Evolutionary conservation across 2,329 filamentous ascomycete species (phyloP).

Genomic region (Fusarium duplospermum): DNA sequence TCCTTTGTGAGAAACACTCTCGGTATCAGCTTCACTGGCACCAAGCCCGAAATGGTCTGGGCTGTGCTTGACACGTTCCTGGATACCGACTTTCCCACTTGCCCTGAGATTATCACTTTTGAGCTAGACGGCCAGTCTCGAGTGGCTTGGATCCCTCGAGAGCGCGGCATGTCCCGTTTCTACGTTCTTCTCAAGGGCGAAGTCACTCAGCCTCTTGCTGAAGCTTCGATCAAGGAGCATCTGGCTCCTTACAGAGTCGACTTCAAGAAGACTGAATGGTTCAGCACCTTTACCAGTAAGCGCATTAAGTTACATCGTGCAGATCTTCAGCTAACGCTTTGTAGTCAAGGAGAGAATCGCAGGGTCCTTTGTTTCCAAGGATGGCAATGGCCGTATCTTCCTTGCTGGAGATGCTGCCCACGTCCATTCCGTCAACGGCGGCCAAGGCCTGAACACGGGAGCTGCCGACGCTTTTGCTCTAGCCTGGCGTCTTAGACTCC

Average conservation of each 20-base stretch:
- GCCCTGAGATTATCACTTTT: conserved; percentile 61
- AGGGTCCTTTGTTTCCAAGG: conserved; percentile 52
- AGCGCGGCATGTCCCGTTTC: conserved; percentile 59
- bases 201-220: conserved; percentile 53
- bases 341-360: conserved; percentile 57
- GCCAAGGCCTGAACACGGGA: conserved; percentile 69
- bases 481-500: conserved; percentile 61
- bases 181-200: conserved; percentile 61
- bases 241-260: conserved; percentile 57
- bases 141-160: conserved; percentile 61
- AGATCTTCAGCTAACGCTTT: neutral
- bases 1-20: conserved; percentile 58
- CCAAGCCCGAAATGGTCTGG: conserved; percentile 63
- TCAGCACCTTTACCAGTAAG: conserved; percentile 61
- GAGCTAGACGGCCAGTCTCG: conserved; percentile 58
- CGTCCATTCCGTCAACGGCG: conserved; percentile 66
- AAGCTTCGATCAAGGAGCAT: conserved; percentile 57
- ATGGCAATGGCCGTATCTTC: conserved; percentile 58
- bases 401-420: conserved; percentile 69
- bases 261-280: conserved; percentile 60
- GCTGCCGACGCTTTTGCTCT: conserved; percentile 67
- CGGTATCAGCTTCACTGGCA: conserved; percentile 56
- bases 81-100: conserved; percentile 60
- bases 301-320: fast-evolving
- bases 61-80: conserved; percentile 61